A percentile compares a stretch with the other conserved stretches of the same genome.
phyloP scores from a whole-genome alignment of 2,329 filamentous ascomycete genomes.

The Diplodia sapinea region DNA sequence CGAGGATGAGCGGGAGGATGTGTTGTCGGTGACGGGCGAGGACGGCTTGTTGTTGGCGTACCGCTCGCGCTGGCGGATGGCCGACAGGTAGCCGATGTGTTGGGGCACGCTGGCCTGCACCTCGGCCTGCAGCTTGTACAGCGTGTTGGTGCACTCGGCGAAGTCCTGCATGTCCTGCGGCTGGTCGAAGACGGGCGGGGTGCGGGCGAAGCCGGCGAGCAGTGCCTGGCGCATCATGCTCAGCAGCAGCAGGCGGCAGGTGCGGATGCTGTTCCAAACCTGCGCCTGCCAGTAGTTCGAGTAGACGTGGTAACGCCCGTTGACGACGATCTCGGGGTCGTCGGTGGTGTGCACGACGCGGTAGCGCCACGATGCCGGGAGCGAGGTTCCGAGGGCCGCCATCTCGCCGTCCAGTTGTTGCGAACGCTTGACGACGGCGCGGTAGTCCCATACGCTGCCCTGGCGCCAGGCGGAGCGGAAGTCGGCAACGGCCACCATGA shows the following conservation, averaged over 20 bases:
- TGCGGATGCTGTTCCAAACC: slow-evolving; percentile 43
- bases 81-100: slow-evolving; percentile 43
- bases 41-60: neutral
- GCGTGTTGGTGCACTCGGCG: slow-evolving; percentile 36
- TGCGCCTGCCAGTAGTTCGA: slow-evolving; percentile 41
- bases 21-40: neutral
- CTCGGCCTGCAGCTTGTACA: slow-evolving; percentile 41
- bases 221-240: slow-evolving; percentile 37
- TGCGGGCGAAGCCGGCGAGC: slow-evolving; percentile 36
- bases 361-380: slow-evolving; percentile 4
- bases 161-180: slow-evolving; percentile 37
- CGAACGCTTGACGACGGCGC: neutral
- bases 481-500: slow-evolving; percentile 23
- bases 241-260: slow-evolving; percentile 38
- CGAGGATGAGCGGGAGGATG: neutral
- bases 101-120: slow-evolving; percentile 46
- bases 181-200: slow-evolving; percentile 38
- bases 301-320: slow-evolving; percentile 41
- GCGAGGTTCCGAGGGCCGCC: neutral
- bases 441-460: neutral
- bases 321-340: slow-evolving; percentile 35
- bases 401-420: slow-evolving; percentile 6
- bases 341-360: slow-evolving; percentile 5
- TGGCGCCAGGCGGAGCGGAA: slow-evolving; percentile 15
- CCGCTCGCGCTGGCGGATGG: slow-evolving; percentile 19